Percentiles rank a stretch among this genome's conserved stretches.
phyloP scores from a whole-genome alignment of 352 stramenopile species.

The Globisporangium viniferum region DNA sequence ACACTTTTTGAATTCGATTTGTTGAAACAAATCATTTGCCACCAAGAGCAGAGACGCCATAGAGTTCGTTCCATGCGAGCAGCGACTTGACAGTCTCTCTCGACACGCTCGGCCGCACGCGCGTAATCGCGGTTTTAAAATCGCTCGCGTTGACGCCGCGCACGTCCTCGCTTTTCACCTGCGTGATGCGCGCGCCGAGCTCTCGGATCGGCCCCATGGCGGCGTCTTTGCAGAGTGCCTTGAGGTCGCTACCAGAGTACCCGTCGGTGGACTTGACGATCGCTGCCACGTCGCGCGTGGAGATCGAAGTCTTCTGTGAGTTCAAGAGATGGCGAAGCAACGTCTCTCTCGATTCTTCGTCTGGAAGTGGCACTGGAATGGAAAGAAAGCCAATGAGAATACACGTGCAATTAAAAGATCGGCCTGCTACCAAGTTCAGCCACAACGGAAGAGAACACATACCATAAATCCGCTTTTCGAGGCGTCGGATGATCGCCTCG shows the following conservation, averaged over 20 bases:
- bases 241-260: constrained; percentile 88
- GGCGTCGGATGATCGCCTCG: constrained; percentile 79
- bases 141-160: constrained; percentile 53
- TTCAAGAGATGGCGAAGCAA: constrained; percentile 59
- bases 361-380: constrained; percentile 64
- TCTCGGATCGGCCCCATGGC: constrained; percentile 90
- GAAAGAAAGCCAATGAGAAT: background rate
- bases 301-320: constrained; percentile 49
- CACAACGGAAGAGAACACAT: constrained; percentile 3
- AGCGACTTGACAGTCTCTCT: constrained; percentile 47
- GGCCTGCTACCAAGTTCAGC: background rate
- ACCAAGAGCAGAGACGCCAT: constrained; percentile 49
- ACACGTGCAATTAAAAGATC: background rate
- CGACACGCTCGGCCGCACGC: constrained; percentile 74
- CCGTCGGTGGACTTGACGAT: constrained; percentile 74
- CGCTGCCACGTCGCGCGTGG: constrained; percentile 52
- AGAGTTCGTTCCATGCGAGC: constrained; percentile 64
- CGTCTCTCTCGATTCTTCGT: constrained; percentile 44
- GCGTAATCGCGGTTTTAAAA: constrained; percentile 52
- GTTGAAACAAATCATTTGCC: background rate
- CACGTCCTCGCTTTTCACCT: constrained; percentile 62
- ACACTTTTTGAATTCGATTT: background rate
- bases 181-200: constrained; percentile 49
- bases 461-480: constrained; percentile 90
- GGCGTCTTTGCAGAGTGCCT: constrained; percentile 93